These are phyloP conservation scores for Cucumis hystrix DNA, from an alignment of 306 rosid genomes.

Conservation along the genomic window DNA sequence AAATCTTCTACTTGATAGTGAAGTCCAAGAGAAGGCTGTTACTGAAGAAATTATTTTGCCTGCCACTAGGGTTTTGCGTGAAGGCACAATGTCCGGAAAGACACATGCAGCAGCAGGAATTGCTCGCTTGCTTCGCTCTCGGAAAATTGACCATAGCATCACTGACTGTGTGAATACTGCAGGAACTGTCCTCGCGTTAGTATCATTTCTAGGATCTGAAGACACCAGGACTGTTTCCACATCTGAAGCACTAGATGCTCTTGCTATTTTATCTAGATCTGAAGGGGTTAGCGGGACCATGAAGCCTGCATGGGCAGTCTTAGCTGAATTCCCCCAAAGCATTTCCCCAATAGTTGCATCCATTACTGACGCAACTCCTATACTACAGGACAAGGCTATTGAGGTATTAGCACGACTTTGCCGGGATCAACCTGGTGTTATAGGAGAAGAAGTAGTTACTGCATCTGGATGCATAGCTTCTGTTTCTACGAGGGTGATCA, in stretches of 20 bases:
- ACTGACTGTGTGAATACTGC: slow-evolving; percentile 74
- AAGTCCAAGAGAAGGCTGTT: slow-evolving; percentile 62
- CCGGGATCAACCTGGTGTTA: slow-evolving; percentile 59
- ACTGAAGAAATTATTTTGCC: slow-evolving; percentile 76
- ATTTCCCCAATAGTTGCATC: slow-evolving; percentile 70
- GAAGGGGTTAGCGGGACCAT: slow-evolving; percentile 33
- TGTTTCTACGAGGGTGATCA: slow-evolving; percentile 61
- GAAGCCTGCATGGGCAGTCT: slow-evolving; percentile 86
- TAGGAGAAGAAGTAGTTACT: slow-evolving; percentile 54
- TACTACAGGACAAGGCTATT: slow-evolving; percentile 78
- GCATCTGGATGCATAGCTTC: slow-evolving; percentile 70
- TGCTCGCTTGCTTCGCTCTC: slow-evolving; percentile 78
- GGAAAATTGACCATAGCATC: slow-evolving; percentile 42
- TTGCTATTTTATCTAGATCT: slow-evolving; percentile 78
- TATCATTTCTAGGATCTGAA: slow-evolving; percentile 73
- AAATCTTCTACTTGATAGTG: slow-evolving; percentile 75
- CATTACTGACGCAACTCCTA: slow-evolving; percentile 54
- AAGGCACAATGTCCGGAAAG: slow-evolving; percentile 74
- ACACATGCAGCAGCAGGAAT: slow-evolving; percentile 88
- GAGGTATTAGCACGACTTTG: slow-evolving; percentile 78
- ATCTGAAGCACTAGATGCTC: slow-evolving; percentile 84
- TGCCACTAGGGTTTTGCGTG: slow-evolving; percentile 76
- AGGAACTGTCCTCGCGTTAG: slow-evolving; percentile 85
- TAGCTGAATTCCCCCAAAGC: slow-evolving; percentile 71
- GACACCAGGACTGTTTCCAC: slow-evolving; percentile 46